These are phyloP conservation scores for Candida boidinii DNA, from an alignment of 805 yeast species.

Conservation along the genomic window DNA sequence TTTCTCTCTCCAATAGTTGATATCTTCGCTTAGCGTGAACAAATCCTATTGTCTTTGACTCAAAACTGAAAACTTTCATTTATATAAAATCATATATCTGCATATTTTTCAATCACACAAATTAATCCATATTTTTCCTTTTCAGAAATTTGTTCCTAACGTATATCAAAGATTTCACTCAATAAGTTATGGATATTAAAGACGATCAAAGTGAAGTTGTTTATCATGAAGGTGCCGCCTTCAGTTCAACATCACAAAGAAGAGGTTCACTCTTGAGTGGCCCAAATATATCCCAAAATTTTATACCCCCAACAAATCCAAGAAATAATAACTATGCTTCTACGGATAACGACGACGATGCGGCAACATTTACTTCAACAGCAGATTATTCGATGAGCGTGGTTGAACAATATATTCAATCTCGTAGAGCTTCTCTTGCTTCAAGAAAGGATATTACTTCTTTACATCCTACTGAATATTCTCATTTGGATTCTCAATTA, in stretches of 20 bases:
- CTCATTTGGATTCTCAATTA: constrained; percentile 10
- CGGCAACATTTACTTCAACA: constrained; percentile 6
- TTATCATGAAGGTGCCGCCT: not conserved
- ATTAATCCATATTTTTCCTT: too few relatives aligned
- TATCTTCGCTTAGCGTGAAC: too few relatives aligned
- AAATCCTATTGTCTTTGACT: too few relatives aligned
- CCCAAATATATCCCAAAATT: not conserved
- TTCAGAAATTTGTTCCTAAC: too few relatives aligned
- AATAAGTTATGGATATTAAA: too few relatives aligned
- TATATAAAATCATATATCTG: too few relatives aligned
- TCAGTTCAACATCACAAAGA: constrained; percentile 8
- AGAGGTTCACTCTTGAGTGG: constrained; percentile 12
- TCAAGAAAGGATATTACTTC: constrained; percentile 7
- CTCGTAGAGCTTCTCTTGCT: constrained; percentile 16
- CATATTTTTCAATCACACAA: too few relatives aligned
- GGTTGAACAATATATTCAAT: constrained; percentile 11
- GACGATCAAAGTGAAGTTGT: too few relatives aligned
- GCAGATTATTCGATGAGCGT: constrained; percentile 13
- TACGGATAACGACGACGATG: constrained; percentile 5
- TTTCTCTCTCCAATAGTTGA: too few relatives aligned
- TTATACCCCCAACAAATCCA: not conserved
- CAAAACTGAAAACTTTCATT: too few relatives aligned
- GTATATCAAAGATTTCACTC: too few relatives aligned
- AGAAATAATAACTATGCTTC: constrained; percentile 2
- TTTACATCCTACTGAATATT: too few relatives aligned